Evolutionary conservation across 108 stramenopile genomes (phyloP), one percentile per base, ranked within the genome.

Genomic region (Stephanodiscus triporus): DNA sequence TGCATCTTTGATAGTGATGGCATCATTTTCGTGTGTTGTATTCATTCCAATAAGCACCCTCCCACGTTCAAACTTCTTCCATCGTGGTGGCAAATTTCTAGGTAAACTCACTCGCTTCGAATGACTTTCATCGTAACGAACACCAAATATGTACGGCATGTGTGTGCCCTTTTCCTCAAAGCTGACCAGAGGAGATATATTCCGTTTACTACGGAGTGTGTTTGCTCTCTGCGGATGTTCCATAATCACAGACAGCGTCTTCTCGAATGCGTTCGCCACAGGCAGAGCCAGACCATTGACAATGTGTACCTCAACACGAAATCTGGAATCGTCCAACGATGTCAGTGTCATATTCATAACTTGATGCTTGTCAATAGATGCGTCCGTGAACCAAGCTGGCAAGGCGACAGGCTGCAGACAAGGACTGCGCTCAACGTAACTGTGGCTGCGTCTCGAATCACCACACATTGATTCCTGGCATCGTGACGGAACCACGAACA

Each of bases 31-130:
- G 14, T 58, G 53, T 19, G 87, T 85, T 9, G 63, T 80, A 45
- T 94, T 91, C 78, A 90, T 87, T 17, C 71, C 66, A 4, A 91
- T 48, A 6, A 95, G 79, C 30, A 92, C 88, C 23, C 94, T 83
- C 14, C 94, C 94, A 64, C 86, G 71, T 54, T 85, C 86, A 32
- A 86, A 89, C 16, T 55, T 84, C 20, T 73, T 72, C 72, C 88
- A 94, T 19, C 91, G 84, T 9, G 91, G 91, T 4, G 94, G 94
- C 59, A 95, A 58, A 69, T 95, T 95, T 67, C 92, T 72, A 20
- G 94, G 92, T 23, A 68, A 74, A 24, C 77, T 73, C 34, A 88
- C 48, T 10, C 17, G 37, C 10, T 83, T 47, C n/a, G 58, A 66
- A 34, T 70, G 22, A 37, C 57, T 56, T 27, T 72, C 58, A 59